A percentile compares a stretch with the other conserved stretches of the same genome.
Conservation (phyloP, 192 early-diverging fungal genomes). For the Rhizophagus sp. region DNA sequence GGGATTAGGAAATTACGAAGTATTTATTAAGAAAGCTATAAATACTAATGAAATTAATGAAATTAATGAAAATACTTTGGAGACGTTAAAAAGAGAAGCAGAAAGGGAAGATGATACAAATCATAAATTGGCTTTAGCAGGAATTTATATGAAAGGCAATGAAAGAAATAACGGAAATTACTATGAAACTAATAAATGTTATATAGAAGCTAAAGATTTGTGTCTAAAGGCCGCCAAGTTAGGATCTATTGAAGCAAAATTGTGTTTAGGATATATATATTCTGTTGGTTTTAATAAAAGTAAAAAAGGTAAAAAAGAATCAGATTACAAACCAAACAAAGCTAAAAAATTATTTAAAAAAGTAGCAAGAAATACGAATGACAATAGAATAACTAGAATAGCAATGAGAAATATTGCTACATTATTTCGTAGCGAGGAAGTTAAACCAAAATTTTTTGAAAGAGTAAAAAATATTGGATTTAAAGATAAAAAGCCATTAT, state of each 20-base stretch:
- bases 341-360: not conserved
- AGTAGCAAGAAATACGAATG: not conserved
- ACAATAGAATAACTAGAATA: not conserved
- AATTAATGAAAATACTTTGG: not conserved
- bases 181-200: not conserved
- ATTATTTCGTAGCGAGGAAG: not conserved
- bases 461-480: not conserved
- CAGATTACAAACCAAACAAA: not conserved
- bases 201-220: not conserved
- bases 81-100: not conserved
- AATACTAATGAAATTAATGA: not conserved
- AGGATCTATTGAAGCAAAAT: not conserved
- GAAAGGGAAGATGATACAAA: not conserved
- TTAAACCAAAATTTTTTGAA: not conserved
- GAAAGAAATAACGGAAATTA: not conserved
- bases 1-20: not conserved
- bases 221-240: not conserved
- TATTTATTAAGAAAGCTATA: not conserved
- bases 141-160: not conserved
- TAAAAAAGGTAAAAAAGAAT: too few relatives aligned
- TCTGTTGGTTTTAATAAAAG: not conserved
- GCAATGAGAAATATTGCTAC: not conserved
- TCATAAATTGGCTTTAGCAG: not conserved
- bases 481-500: not conserved
- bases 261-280: not conserved